Conservation (phyloP, 768 basidiomycete genomes). For the Hortiboletus campestris region DNA sequence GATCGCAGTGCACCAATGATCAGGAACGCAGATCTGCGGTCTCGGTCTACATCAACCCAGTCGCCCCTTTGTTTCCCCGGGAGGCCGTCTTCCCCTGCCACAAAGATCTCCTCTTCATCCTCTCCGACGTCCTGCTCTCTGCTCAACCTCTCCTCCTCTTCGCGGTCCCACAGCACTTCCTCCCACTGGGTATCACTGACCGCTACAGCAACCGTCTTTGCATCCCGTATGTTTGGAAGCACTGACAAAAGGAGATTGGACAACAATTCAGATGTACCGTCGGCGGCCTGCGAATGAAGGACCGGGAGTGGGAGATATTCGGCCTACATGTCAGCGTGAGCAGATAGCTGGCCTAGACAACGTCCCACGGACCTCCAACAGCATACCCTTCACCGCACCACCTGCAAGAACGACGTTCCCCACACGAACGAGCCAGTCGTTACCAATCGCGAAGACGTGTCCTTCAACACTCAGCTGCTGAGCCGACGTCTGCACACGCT, state of each 20-base stretch:
- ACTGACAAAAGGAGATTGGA: conserved; percentile 74
- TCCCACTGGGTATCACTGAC: conserved; percentile 79
- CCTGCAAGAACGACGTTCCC: conserved; percentile 77
- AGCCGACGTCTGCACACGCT: conserved; percentile 48
- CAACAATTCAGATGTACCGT: conserved; percentile 70
- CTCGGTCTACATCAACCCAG: conserved; percentile 77
- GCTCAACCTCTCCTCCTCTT: conserved; percentile 50
- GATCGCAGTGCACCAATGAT: conserved; percentile 74
- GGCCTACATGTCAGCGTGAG: conserved; percentile 45
- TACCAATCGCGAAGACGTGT: conserved; percentile 70
- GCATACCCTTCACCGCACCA: conserved; percentile 78
- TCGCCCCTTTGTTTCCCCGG: conserved; percentile 53
- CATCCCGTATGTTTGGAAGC: conserved; percentile 69
- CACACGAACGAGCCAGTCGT: conserved; percentile 77
- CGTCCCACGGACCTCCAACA: conserved; percentile 60
- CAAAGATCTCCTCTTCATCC: conserved; percentile 55
- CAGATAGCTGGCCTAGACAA: neutral
- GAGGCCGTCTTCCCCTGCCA: conserved; percentile 56
- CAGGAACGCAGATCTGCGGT: conserved; percentile 74
- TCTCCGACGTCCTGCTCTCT: conserved; percentile 20
- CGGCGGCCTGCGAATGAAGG: conserved; percentile 59
- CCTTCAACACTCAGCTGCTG: conserved; percentile 76
- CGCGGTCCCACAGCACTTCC: conserved; percentile 74
- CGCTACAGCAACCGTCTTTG: conserved; percentile 74
- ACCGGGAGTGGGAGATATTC: conserved; percentile 79